phyloP scores from a whole-genome alignment of 306 rosid species.

The Ormosia emarginata region DNA sequence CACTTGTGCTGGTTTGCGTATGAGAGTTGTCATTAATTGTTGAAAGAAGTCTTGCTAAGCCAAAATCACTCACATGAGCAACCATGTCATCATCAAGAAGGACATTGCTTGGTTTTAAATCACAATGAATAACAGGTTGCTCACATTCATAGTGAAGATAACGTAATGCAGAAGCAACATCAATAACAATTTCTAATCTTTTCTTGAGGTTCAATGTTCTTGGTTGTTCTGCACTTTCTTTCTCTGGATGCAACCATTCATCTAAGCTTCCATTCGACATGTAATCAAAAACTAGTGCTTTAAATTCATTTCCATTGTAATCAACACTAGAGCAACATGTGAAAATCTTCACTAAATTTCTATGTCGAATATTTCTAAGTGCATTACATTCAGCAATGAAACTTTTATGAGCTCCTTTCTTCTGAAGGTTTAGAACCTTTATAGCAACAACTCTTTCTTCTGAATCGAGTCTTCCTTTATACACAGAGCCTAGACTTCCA shows the following conservation, averaged over 20 bases:
- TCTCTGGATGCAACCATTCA: not conserved
- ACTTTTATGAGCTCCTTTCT: not conserved
- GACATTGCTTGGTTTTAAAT: not conserved
- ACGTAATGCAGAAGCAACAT: not conserved
- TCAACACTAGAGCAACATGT: conserved; percentile 20
- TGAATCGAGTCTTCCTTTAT: not conserved
- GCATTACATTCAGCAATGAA: not conserved
- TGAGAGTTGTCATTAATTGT: not conserved
- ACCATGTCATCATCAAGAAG: not conserved
- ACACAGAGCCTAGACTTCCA: conserved; percentile 25
- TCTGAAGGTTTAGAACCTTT: not conserved
- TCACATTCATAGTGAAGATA: not conserved
- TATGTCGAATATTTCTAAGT: not conserved
- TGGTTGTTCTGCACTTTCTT: not conserved
- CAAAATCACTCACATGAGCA: conserved; percentile 5
- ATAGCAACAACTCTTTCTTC: conserved; percentile 5
- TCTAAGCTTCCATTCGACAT: not conserved
- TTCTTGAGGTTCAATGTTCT: not conserved
- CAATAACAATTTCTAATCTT: not conserved
- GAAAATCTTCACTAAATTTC: conserved; percentile 21
- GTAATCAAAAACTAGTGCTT: not conserved
- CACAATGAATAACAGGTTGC: not conserved
- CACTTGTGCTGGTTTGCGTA: not conserved
- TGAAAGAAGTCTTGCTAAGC: not conserved
- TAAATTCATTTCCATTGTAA: not conserved